phyloP scores from a whole-genome alignment of 164 flowering plant species.

The Liriodendron chinense region DNA sequence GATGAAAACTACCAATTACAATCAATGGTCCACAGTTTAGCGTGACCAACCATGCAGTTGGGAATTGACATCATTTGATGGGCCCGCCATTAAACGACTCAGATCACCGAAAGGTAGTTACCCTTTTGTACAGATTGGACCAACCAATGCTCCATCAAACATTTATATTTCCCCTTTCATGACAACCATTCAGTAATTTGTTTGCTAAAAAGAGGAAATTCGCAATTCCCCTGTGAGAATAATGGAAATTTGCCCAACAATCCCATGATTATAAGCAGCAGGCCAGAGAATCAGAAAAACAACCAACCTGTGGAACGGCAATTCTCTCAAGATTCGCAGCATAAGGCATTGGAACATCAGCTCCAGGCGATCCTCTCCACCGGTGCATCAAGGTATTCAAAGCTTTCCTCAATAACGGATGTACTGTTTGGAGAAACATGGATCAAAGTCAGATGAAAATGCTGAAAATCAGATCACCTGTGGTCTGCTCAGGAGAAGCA shows the following conservation, averaged over 20 bases:
- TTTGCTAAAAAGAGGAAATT: no score
- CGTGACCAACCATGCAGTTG: background rate
- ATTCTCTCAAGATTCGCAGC: constrained; percentile 89
- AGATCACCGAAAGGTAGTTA: background rate
- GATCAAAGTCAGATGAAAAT: background rate
- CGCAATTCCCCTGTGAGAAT: background rate
- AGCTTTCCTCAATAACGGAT: constrained; percentile 86
- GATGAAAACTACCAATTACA: background rate
- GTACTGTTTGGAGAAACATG: constrained; percentile 41
- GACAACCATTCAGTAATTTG: no score
- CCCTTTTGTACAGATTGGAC: background rate
- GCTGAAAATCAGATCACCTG: background rate
- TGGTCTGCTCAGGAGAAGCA: background rate
- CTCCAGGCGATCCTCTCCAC: constrained; percentile 86
- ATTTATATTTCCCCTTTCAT: no score
- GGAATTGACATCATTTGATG: background rate
- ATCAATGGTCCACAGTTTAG: background rate
- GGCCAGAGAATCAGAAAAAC: background rate
- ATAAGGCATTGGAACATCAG: constrained; percentile 96
- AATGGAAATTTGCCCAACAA: no score
- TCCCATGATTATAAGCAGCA: background rate
- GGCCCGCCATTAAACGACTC: background rate
- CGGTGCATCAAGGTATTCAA: constrained; percentile 91
- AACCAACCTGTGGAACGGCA: constrained; percentile 85
- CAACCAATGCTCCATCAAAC: no score